phyloP scores from a whole-genome alignment of 495 filamentous ascomycete genomes.

The Penicillium odoratum region DNA sequence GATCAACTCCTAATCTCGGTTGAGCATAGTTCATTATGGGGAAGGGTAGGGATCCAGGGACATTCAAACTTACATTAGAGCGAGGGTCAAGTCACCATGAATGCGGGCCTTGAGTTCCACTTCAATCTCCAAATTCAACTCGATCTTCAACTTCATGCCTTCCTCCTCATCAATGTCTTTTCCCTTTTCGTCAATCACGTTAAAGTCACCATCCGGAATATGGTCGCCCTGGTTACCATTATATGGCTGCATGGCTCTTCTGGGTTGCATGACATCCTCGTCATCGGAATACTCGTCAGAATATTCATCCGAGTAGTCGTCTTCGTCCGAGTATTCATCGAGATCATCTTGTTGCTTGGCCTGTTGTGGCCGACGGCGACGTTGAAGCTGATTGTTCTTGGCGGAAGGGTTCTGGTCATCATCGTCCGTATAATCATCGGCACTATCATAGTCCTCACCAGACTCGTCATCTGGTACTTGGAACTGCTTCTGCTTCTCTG shows the following conservation, averaged over 20 bases:
- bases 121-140: slow-evolving; percentile 86
- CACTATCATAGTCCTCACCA: slow-evolving; percentile 41
- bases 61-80: slow-evolving; percentile 70
- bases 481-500: slow-evolving; percentile 34
- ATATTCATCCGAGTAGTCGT: slow-evolving; percentile 43
- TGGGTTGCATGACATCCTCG: slow-evolving; percentile 16
- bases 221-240: slow-evolving; percentile 7
- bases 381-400: slow-evolving; percentile 34
- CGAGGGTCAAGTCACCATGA: slow-evolving; percentile 82
- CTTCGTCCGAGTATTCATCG: slow-evolving; percentile 50
- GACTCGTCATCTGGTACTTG: slow-evolving; percentile 40
- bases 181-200: slow-evolving; percentile 29
- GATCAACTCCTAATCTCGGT: slow-evolving; percentile 35
- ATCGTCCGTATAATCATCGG: slow-evolving; percentile 34
- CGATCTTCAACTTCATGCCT: slow-evolving; percentile 70
- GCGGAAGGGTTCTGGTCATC: slow-evolving; percentile 29
- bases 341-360: slow-evolving; percentile 22
- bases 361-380: slow-evolving; percentile 19
- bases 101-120: slow-evolving; percentile 88
- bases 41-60: background rate
- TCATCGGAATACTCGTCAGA: slow-evolving; percentile 57
- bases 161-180: slow-evolving; percentile 43
- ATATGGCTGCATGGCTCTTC: slow-evolving; percentile 48
- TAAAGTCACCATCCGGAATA: slow-evolving; percentile 32
- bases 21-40: slow-evolving; percentile 17